Evolutionary conservation across 2,329 filamentous ascomycete genomes (phyloP), one percentile per base, ranked within the genome.

Genomic region (Pestalotiopsis sp.): DNA sequence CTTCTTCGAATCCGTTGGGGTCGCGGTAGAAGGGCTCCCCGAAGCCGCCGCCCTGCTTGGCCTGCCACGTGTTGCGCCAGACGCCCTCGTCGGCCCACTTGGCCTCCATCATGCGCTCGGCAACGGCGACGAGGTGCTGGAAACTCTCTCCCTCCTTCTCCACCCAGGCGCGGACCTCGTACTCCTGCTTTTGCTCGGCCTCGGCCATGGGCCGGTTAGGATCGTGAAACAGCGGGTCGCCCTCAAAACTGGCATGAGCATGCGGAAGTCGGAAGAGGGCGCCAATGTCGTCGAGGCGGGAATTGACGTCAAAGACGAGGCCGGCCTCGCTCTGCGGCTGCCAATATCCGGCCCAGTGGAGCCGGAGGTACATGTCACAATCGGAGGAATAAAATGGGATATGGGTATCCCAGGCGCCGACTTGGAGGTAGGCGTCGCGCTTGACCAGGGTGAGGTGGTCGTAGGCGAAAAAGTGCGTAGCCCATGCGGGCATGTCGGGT

Each of bases 381-480:
- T 86, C 83, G 38, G 80, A 78, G 49, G 78, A 78, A 70, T 85
- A 83, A 74, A 81, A 86, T 0, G 84, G 83, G 61, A 87, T 85
- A 61, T 83, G 78, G 0, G 82, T 83, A 71, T 87, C 85, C 83
- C 84, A 87, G 12, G 75, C 82, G 13, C 86, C 76, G 52, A 83
- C 79, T 3, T 80, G 76, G 60, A 80, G 77, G 70, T 81, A 83
- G 0, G 82, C 80, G 31, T 79, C 78, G 27, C 82, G 81, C 69
- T 86, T 86, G 36, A 87, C 82, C 3, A 84, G 78, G 0, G 84
- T 81, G n/a, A 87, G 78, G 67, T 81, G 81, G 73, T 87, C 85
- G 70, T 79, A 87, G 4, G 80, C 79, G 73, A 86, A 87, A 76
- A 84, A 86, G 61, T 82, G 82, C 62, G 83, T 80, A 2, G 81